Evolutionary conservation across 1,139 yeast species (phyloP), one percentile per base, ranked within the genome.

Genomic region (Blastobotrys proliferans): DNA sequence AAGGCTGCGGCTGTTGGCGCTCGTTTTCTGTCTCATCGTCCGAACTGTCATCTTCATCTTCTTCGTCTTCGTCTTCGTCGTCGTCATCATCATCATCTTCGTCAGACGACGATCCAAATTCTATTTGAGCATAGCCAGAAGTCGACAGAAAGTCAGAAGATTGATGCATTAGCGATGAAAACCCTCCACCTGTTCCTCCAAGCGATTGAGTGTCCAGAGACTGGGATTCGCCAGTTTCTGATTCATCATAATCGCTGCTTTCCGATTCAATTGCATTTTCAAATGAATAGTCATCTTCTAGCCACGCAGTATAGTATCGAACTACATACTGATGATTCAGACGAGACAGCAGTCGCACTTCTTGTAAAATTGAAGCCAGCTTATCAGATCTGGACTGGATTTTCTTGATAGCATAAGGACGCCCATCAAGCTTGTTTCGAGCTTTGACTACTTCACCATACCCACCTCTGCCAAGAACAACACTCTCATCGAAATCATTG

Each of bases 361-460:
- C 98, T 50, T 87, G 86, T 43, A 94, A 67, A 44, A 92, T 81
- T 3, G 84, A 77, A 25, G 94, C 83, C 33, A 92, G 68, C 50
- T 86, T 83, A 50, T 83, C 81, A 26, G 85, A 83, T 3, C 84
- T 77, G 52, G 92, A 96, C 51, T 83, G 79, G 43, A 94, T 84
- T 57, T 88, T 90, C 60, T 94, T 94, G 48, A 94, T 79, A 0
- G 98, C 99, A 63, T 94, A 94, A 55, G 84, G 85, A 4, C 97
- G 76, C 17, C 98, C 97, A 59, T 94, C 99, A 51, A 92, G 75
- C 50, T 90, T 76, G 61, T 88, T 90, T 49, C 98, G 72, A 0
- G 94, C 98, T 57, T 90, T 90, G 14, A 92, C 96, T 10, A 94
- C 99, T 60, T 90, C 96, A 6, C 98, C 99, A 67, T 83, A 94